Evolutionary conservation across 1,139 yeast genomes (phyloP), one percentile per base, ranked within the genome.

Genomic region (Saccharomycopsis phalli): DNA sequence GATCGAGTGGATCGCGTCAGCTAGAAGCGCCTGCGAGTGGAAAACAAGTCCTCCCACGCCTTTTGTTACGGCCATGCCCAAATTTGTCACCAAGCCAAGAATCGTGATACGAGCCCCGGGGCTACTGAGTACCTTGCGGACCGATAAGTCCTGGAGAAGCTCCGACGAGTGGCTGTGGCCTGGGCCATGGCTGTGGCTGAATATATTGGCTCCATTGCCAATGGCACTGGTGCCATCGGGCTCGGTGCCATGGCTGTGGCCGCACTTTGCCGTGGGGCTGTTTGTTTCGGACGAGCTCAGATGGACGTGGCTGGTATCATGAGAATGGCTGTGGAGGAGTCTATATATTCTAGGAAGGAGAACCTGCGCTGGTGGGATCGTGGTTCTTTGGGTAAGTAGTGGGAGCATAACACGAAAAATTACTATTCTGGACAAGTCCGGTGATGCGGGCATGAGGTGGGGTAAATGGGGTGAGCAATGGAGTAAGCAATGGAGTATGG

Each of bases 101-200:
- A 95, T 81, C 1, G 98, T 91, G 53, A 91, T 87, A 49, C 94
- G 69, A 14, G 87, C 94, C 5, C 94, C 96, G 1, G 95, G 95
- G 57, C 86, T 84, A 5, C 23, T 16, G 26, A 41, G 7, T 2
- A 31, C 38, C 20, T 30, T 41, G 33, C 29, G 37, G 13, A 44
- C 28, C 11, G 42, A 34, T 18, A 44, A 23, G 32, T 34, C 40
- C 34, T 41, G 19, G 17, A 65, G 47, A 36, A 65, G 42, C 3
- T 58, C 62, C 46, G 60, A 61, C 11, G 52, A 49, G 42, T 59
- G 65, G 4, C 59, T 45, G 44, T 68, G 66, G 2, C 60, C 61
- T n/a, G n/a, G n/a, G 36, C 20, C 13, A 8, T 31, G 32, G 2
- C 27, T 33, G 40, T 59, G 64, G 21, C 34, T 31, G 7, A n/a